phyloP scores from a whole-genome alignment of 2,329 filamentous ascomycete genomes.

The Exophiala phaeomuriformis region DNA sequence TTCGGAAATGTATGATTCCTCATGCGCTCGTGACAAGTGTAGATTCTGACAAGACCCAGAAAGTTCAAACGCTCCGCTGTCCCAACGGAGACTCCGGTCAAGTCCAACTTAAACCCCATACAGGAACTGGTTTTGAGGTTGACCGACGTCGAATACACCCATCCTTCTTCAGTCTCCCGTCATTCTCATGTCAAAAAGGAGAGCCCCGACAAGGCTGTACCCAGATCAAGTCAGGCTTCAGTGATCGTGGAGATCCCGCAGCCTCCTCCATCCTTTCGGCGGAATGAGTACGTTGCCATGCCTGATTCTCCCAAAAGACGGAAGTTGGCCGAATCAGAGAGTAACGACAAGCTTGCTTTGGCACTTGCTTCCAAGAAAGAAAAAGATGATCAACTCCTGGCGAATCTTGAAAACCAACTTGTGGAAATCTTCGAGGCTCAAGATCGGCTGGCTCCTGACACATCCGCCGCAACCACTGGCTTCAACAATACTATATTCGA shows the following conservation, averaged over 20 bases:
- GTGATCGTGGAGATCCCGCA: constrained; percentile 45
- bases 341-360: constrained; percentile 52
- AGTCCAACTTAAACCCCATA: constrained; percentile 15
- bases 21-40: neutral
- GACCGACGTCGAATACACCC: constrained; percentile 20
- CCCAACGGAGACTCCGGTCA: constrained; percentile 4
- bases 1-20: constrained; percentile 14
- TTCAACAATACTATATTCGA: constrained; percentile 51
- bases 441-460: constrained; percentile 56
- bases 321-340: constrained; percentile 50
- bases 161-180: constrained; percentile 5
- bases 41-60: constrained; percentile 3
- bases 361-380: constrained; percentile 69
- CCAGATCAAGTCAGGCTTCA: constrained; percentile 1
- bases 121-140: constrained; percentile 21
- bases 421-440: constrained; percentile 70
- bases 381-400: constrained; percentile 67
- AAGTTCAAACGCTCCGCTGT: constrained; percentile 19
- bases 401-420: constrained; percentile 60
- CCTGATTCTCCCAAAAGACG: constrained; percentile 35
- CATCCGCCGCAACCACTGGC: constrained; percentile 33
- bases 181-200: constrained; percentile 7
- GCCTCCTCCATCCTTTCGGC: constrained; percentile 35
- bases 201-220: constrained; percentile 6
- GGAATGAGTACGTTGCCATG: constrained; percentile 37